These are phyloP conservation scores for Pleurotus tuber-regium DNA, from an alignment of 768 basidiomycete species.

Conservation along the genomic window DNA sequence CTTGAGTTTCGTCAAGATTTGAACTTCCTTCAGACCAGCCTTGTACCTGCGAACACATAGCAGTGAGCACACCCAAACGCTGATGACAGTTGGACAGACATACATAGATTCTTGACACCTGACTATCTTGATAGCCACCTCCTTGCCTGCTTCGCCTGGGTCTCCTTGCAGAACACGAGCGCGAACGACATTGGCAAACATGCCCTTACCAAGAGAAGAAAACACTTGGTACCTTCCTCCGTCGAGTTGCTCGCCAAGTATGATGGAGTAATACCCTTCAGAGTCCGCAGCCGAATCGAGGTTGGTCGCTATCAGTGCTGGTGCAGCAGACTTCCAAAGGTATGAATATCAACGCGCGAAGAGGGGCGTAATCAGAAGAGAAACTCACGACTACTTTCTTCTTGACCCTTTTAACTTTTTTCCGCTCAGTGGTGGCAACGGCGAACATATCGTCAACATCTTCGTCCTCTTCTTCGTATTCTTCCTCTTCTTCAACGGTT, in stretches of 20 bases:
- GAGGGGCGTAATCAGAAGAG: not conserved
- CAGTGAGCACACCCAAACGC: slow-evolving; percentile 2
- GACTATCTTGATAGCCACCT: slow-evolving; percentile 98
- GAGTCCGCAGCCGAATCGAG: slow-evolving; percentile 90
- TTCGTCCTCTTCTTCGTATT: slow-evolving; percentile 75
- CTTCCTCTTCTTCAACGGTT: slow-evolving; percentile 49
- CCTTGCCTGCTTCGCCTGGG: slow-evolving; percentile 47
- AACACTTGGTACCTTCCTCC: slow-evolving; percentile 92
- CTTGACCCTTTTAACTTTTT: slow-evolving; percentile 59
- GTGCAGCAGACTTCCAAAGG: slow-evolving; percentile 47
- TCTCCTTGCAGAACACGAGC: slow-evolving; percentile 78
- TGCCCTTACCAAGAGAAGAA: slow-evolving; percentile 94
- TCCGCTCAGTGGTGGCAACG: slow-evolving; percentile 39
- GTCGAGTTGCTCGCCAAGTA: slow-evolving; percentile 92
- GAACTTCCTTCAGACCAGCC: slow-evolving; percentile 89
- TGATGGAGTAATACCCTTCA: slow-evolving; percentile 94
- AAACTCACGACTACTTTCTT: slow-evolving; percentile 51
- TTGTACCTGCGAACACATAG: slow-evolving; percentile 65
- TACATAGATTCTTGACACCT: slow-evolving; percentile 96
- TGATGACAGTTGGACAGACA: slow-evolving; percentile 32
- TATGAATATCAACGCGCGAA: not conserved
- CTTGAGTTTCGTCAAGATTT: slow-evolving; percentile 82
- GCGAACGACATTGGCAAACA: slow-evolving; percentile 97
- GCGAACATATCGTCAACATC: slow-evolving; percentile 98
- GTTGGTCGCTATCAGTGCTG: slow-evolving; percentile 70